Evolutionary conservation across 352 stramenopile species (phyloP).

Genomic region (Phytophthora vignae): DNA sequence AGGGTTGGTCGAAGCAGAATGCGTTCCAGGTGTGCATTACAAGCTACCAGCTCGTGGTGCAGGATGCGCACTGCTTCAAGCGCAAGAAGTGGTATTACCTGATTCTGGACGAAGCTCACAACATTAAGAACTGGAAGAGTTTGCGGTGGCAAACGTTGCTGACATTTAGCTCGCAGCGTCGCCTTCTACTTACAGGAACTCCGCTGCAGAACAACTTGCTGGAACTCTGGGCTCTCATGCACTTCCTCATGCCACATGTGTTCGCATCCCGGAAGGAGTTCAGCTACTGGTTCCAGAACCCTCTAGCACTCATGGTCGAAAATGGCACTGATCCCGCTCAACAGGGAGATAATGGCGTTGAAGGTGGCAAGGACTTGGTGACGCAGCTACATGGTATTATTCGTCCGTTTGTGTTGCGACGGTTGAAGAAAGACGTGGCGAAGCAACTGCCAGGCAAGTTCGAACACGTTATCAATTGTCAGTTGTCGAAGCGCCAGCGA

Average conservation of each 20-base stretch:
- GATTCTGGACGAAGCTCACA: constrained; percentile 99
- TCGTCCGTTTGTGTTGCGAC: constrained; percentile 96
- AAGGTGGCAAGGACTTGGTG: constrained; percentile 78
- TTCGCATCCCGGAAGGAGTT: constrained; percentile 95
- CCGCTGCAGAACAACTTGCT: constrained; percentile 98
- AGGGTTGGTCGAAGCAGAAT: constrained; percentile 97
- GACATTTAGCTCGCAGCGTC: constrained; percentile 96
- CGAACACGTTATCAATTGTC: constrained; percentile 96
- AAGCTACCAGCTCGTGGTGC: constrained; percentile 98
- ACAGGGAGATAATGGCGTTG: constrained; percentile 40
- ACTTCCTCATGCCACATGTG: constrained; percentile 99
- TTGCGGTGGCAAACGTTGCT: constrained; percentile 98
- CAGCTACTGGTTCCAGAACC: constrained; percentile 98
- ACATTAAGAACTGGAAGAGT: constrained; percentile 99
- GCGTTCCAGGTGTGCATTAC: constrained; percentile 99
- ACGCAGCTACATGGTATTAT: constrained; percentile 97
- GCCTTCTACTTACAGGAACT: constrained; percentile 95
- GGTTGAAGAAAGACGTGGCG: constrained; percentile 98
- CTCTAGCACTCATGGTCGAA: constrained; percentile 90
- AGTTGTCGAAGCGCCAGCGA: constrained; percentile 95
- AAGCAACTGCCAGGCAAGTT: constrained; percentile 98
- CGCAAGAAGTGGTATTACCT: constrained; percentile 99
- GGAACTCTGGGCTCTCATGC: constrained; percentile 98
- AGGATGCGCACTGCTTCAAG: constrained; percentile 98
- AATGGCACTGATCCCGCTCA: constrained; percentile 79